A percentile compares a stretch with the other conserved stretches of the same genome.
These are phyloP conservation scores for Ogataea glucozyma DNA, from an alignment of 805 yeast genomes.

Conservation along the genomic window DNA sequence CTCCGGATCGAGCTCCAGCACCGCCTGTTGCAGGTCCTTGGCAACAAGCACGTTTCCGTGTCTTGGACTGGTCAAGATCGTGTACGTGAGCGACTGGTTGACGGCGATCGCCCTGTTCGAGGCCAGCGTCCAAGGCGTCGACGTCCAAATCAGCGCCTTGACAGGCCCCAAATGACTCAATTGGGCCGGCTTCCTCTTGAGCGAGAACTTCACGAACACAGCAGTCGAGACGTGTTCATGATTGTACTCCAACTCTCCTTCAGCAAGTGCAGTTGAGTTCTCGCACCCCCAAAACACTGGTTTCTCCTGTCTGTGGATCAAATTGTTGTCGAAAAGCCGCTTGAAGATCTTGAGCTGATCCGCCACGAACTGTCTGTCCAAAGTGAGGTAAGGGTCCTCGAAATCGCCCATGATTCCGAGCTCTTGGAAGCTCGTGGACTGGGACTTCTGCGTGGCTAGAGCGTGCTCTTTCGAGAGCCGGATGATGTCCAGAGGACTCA, in stretches of 20 bases:
- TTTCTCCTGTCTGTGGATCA: slow-evolving; percentile 80
- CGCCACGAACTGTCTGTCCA: slow-evolving; percentile 68
- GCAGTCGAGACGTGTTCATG: slow-evolving; percentile 68
- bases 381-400: slow-evolving; percentile 68
- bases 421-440: slow-evolving; percentile 60
- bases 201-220: slow-evolving; percentile 67
- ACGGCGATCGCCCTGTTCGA: slow-evolving; percentile 84
- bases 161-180: slow-evolving; percentile 19
- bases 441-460: slow-evolving; percentile 58
- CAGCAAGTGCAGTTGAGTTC: slow-evolving; percentile 92
- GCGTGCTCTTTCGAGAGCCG: slow-evolving; percentile 72
- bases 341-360: slow-evolving; percentile 74
- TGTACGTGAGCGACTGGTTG: slow-evolving; percentile 59
- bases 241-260: slow-evolving; percentile 91
- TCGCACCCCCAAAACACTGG: slow-evolving; percentile 99
- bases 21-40: slow-evolving; percentile 42
- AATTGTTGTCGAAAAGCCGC: slow-evolving; percentile 59
- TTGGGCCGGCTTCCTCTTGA: slow-evolving; percentile 29
- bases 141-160: slow-evolving; percentile 81
- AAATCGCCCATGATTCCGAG: slow-evolving; percentile 88
- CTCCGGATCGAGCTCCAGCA: slow-evolving; percentile 37
- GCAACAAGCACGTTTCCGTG: slow-evolving; percentile 60
- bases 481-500: slow-evolving; percentile 57
- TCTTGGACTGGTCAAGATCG: slow-evolving; percentile 40
- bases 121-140: slow-evolving; percentile 97